Conservation (phyloP, 108 stramenopile genomes). For the Cylindrotheca fusiformis region DNA sequence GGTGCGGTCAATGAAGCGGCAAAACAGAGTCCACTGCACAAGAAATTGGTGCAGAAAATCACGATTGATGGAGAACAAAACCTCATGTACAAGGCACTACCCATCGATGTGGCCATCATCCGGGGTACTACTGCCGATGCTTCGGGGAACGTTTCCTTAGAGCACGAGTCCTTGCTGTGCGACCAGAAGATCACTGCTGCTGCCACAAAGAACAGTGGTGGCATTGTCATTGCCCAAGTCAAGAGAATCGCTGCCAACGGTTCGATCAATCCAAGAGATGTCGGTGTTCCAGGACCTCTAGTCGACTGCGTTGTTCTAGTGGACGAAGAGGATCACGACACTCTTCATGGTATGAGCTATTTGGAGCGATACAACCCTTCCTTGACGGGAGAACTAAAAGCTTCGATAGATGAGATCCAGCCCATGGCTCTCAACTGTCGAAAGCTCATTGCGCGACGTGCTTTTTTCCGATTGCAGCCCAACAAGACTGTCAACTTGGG, state of each 20-base stretch:
- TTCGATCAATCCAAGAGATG: slow-evolving; percentile 49
- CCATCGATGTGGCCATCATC: slow-evolving; percentile 77
- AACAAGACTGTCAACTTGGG: slow-evolving; percentile 72
- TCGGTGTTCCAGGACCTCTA: slow-evolving; percentile 71
- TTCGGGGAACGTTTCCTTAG: slow-evolving; percentile 68
- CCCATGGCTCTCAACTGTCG: slow-evolving; percentile 49
- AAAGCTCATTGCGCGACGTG: slow-evolving; percentile 78
- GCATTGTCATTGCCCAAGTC: slow-evolving; percentile 80
- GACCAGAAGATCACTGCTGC: slow-evolving; percentile 60
- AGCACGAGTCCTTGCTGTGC: slow-evolving; percentile 67
- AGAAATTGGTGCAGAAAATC: slow-evolving; percentile 50
- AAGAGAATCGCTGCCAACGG: slow-evolving; percentile 58
- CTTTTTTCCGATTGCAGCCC: slow-evolving; percentile 53
- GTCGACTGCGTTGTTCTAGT: slow-evolving; percentile 78
- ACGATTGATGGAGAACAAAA: slow-evolving; percentile 31
- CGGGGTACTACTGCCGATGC: slow-evolving; percentile 76
- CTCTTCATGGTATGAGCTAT: slow-evolving; percentile 64
- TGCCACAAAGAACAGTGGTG: slow-evolving; percentile 69
- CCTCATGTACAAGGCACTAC: slow-evolving; percentile 77
- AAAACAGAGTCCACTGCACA: slow-evolving; percentile 38
- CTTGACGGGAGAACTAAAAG: slow-evolving; percentile 56
- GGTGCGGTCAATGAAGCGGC: slow-evolving; percentile 63
- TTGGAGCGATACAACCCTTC: slow-evolving; percentile 50
- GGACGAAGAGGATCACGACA: slow-evolving; percentile 62
- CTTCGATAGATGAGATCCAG: slow-evolving; percentile 35